Percentiles rank a stretch among this genome's conserved stretches.
phyloP scores from a whole-genome alignment of 257 asterid species.

The Solanum arcanum region DNA sequence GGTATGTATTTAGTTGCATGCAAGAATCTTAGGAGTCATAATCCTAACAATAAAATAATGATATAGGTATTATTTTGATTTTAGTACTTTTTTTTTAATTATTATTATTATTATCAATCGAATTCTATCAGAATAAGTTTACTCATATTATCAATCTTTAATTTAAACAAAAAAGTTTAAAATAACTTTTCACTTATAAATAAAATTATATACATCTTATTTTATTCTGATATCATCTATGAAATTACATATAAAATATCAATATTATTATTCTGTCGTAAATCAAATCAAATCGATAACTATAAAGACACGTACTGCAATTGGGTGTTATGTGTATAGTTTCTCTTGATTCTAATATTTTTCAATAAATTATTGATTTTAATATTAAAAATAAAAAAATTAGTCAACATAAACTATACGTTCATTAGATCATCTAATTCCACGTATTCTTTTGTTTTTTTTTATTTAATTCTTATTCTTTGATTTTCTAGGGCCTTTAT shows the following conservation, averaged over 20 bases:
- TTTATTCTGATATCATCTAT: accelerated
- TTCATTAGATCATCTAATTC: not conserved
- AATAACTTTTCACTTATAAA: accelerated
- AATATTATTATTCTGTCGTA: not conserved
- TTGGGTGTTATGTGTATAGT: not conserved
- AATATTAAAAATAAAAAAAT: not conserved
- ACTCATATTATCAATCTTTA: accelerated
- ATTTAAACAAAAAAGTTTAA: too few species aligned
- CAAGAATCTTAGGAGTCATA: conserved; percentile 1
- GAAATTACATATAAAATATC: accelerated
- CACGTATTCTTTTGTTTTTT: not conserved
- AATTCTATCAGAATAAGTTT: not conserved
- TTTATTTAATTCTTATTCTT: not conserved
- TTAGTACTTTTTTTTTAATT: not conserved
- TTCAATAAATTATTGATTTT: not conserved
- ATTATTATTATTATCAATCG: not conserved
- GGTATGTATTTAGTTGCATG: not conserved
- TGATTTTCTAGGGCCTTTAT: not conserved
- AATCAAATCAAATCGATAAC: not conserved
- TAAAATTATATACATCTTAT: not conserved
- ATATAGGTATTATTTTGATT: not conserved
- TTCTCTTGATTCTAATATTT: not conserved
- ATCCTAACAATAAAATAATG: not conserved
- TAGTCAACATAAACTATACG: not conserved
- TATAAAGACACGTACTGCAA: too few species aligned